Percentiles rank a stretch among this genome's conserved stretches.
These are phyloP conservation scores for Scutellaria galericulata DNA, from an alignment of 257 asterid species.

Conservation along the genomic window DNA sequence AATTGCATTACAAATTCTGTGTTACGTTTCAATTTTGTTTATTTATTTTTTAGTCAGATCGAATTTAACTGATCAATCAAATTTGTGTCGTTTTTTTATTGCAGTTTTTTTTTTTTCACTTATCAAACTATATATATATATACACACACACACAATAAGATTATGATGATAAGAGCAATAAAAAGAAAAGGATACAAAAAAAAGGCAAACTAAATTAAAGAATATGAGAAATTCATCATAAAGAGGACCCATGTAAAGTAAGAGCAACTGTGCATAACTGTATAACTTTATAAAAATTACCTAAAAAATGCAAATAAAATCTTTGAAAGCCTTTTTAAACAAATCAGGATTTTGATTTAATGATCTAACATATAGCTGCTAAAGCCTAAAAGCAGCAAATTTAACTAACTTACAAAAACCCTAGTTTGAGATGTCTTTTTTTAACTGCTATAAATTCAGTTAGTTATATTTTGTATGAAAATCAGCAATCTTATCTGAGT, in stretches of 20 bases:
- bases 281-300: slow-evolving; percentile 21
- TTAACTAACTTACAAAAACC: slow-evolving; percentile 5
- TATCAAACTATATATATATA: no score
- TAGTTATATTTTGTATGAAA: no score
- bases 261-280: slow-evolving; percentile 9
- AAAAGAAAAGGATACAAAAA: not conserved
- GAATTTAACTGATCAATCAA: no score
- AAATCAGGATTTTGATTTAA: not conserved
- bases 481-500: not conserved
- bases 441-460: slow-evolving; percentile 16
- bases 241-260: slow-evolving; percentile 32
- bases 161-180: not conserved
- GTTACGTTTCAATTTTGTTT: no score
- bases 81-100: no score
- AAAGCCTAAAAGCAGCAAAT: slow-evolving; percentile 29
- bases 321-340: slow-evolving; percentile 4
- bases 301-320: slow-evolving; percentile 7
- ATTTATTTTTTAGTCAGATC: no score
- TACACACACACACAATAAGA: no score
- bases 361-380: not conserved
- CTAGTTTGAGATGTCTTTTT: not conserved
- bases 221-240: slow-evolving; percentile 16
- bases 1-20: no score
- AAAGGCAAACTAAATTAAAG: not conserved
- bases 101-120: no score